phyloP scores from a whole-genome alignment of 129 eudicot genomes.

The Erigeron canadensis region DNA sequence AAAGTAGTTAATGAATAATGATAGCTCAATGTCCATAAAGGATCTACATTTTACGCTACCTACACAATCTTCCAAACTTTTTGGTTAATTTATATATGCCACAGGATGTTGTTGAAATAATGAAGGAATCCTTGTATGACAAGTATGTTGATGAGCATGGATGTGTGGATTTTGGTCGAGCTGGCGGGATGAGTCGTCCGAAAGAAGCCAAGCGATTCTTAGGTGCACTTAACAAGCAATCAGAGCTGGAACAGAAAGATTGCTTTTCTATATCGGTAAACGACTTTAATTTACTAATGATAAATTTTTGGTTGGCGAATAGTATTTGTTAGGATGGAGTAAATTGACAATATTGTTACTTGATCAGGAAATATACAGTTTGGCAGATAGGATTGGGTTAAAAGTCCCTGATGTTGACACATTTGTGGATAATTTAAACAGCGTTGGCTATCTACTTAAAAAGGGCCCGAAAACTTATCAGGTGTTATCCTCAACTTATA shows the following conservation, averaged over 20 bases:
- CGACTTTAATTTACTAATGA: constrained; percentile 6
- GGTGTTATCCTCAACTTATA: constrained; percentile 74
- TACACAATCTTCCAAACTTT: neutral
- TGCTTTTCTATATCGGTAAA: constrained; percentile 76
- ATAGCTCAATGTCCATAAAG: neutral
- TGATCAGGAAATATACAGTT: constrained; percentile 71
- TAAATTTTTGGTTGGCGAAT: constrained; percentile 11
- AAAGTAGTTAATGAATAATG: neutral
- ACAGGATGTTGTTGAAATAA: constrained; percentile 95
- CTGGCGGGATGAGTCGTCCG: constrained; percentile 92
- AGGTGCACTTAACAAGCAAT: constrained; percentile 64
- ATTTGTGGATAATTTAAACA: constrained; percentile 70
- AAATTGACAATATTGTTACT: constrained; percentile 13
- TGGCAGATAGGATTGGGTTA: constrained; percentile 78
- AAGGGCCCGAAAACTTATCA: constrained; percentile 89
- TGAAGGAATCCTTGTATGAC: constrained; percentile 95
- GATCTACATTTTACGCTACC: neutral
- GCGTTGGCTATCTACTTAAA: constrained; percentile 48
- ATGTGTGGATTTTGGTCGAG: constrained; percentile 74
- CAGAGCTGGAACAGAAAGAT: constrained; percentile 83
- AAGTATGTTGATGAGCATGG: constrained; percentile 94
- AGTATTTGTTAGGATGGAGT: constrained; percentile 11
- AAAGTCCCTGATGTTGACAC: constrained; percentile 73
- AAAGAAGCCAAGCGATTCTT: constrained; percentile 82
- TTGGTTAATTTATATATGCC: neutral